Evolutionary conservation across 106 monocot species (phyloP).

Genomic region (Dendrobium catenatum): DNA sequence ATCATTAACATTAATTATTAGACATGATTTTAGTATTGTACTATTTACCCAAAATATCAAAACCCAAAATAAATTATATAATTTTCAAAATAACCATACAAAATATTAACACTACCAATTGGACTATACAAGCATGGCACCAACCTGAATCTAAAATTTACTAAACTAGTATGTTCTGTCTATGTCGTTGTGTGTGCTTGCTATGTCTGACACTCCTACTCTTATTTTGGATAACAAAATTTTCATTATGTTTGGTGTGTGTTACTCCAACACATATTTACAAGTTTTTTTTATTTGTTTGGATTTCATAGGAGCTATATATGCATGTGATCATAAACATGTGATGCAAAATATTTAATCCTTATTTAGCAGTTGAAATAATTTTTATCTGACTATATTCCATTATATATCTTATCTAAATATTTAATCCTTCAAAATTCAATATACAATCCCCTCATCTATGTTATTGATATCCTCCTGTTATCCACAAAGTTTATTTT

Average conservation of each 20-base stretch:
- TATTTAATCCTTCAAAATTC: neutral
- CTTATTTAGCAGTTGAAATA: neutral
- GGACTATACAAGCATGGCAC: neutral
- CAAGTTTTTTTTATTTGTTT: neutral
- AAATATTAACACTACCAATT: neutral
- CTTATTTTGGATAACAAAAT: neutral
- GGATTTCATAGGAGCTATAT: neutral
- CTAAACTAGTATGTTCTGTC: neutral
- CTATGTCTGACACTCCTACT: neutral
- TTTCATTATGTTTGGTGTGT: neutral
- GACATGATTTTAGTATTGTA: neutral
- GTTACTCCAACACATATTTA: neutral
- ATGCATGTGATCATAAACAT: neutral
- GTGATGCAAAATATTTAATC: neutral
- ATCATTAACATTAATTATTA: neutral
- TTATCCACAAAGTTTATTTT: neutral
- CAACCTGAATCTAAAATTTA: neutral
- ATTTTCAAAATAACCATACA: neutral
- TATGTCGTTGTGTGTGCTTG: neutral
- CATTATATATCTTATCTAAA: neutral
- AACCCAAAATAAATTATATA: neutral
- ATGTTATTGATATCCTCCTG: neutral
- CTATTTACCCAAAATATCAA: neutral
- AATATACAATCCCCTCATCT: neutral
- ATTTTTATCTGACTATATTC: neutral